Evolutionary conservation across 345 rosid genomes (phyloP), one percentile per base, ranked within the genome.

Genomic region (Triadica sebifera): DNA sequence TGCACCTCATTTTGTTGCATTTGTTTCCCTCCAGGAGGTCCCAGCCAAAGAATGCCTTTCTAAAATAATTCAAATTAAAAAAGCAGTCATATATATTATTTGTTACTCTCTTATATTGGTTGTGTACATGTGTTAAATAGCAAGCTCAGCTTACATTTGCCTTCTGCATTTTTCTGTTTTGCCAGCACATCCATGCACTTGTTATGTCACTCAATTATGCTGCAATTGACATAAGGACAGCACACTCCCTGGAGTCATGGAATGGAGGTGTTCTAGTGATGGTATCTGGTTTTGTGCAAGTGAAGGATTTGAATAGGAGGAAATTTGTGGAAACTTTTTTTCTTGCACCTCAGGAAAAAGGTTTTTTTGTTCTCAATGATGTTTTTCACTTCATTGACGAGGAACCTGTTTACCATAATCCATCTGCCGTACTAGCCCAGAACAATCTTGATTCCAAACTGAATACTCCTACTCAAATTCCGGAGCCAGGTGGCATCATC

Each of bases 401-500:
- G 72, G 75, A 74, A 43, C 75, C 71, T 56, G 17, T 75, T 47
- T 72, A 72, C 49, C 77, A 74, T 49, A 75, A 71, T 74, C 88
- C 93, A 8, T 45, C 87, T 51, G 68, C 50, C n/a, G 64, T 86
- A 16, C 81, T 86, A 73, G 78, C 86, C 34, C 86, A 77, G 67
- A 79, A 52, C 79, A 85, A 85, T 79, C 71, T 80, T 70, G 84
- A 80, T 62, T 53, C 81, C 53, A 84, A 85, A 49, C 62, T 85
- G 61, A 77, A 49, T 84, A 80, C 79, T 73, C 65, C 84, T 58
- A 68, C 75, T 51, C 15, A 74, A 4, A 79, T 77, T 70, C 79
- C 84, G 8, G 89, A 89, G 71, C 73, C 85, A 81, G 94, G 94
- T 86, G 84, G 38, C 49, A 37, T 20, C 34, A n/a, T 9, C 5